Base-by-base conservation (phyloP, 2,329 filamentous ascomycete genomes). In the Aspergillus sojae region DNA sequence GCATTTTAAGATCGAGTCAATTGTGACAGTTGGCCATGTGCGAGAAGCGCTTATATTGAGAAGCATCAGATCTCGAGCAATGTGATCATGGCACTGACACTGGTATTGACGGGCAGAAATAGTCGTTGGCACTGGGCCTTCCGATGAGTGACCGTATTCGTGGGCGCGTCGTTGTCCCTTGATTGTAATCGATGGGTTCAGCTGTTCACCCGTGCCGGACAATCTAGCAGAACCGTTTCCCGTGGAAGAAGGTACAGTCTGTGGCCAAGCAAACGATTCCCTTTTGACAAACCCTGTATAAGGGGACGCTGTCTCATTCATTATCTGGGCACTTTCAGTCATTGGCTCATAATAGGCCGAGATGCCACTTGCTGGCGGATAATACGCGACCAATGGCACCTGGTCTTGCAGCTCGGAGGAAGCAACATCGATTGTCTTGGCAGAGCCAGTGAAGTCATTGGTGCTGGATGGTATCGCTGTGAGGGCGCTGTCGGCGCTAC, bases 1-100 rank as follows among this genome's bases (percentile, higher is more conserved):
- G 21, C 67, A 71, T 6, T 62, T 67, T 14, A 77, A 43, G 14
- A 74, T 67, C 1, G 66, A 66, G 36, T 76, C 73, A 28, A 76
- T 73, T 9, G 67, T 68, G 19, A 65, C 60, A 1, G 65, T 50
- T 19, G 69, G 66, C 2, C 67, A 63, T 9, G 60, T 57, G 6
- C 67, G 62, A 4, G 65, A 68, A 23, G 67, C 56, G 14, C 63
- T 68, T 26, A 65, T 57, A 39, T 68, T 70, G 7, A 71, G 54
- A 5, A 62, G 63, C 39, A 72, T 63, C n/a, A 76, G 60, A 19
- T 74, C 72, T 16, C 66, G 61, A 19, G 70, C 66, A 3, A 65
- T 64, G 23, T 68, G 66, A 26, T 73, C 70, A 43, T 72, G 69
- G 48, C 70, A 73, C 21, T 68, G 67, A 36, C 71, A 75, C 32